A percentile compares a stretch with the other conserved stretches of the same genome.
Evolutionary conservation across 305 asterid species (phyloP).

Genomic region (Fraxinus velutina): DNA sequence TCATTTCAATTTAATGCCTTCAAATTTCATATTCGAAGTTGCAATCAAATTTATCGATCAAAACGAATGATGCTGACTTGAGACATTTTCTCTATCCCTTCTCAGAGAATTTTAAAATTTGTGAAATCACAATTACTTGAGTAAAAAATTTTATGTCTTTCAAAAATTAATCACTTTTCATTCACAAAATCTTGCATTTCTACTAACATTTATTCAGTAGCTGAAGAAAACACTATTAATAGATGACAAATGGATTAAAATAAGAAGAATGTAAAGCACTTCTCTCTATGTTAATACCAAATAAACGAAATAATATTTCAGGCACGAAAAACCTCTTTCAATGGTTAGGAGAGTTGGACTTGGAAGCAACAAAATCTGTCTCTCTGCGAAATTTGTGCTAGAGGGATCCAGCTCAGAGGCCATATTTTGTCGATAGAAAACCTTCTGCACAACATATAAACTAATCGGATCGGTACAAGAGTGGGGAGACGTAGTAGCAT

Average conservation of each 20-base stretch:
- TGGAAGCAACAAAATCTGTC: background rate
- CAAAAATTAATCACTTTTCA: background rate
- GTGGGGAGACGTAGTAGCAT: background rate
- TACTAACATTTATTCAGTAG: background rate
- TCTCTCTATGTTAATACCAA: background rate
- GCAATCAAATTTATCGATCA: background rate
- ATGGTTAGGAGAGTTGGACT: background rate
- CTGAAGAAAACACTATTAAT: background rate
- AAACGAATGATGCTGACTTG: background rate
- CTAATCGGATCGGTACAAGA: constrained; percentile 18
- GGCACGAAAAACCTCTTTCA: background rate
- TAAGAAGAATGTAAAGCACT: background rate
- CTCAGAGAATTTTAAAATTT: background rate
- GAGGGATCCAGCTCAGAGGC: background rate
- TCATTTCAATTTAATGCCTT: background rate
- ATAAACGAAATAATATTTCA: background rate
- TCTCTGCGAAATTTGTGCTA: background rate
- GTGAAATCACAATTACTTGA: background rate
- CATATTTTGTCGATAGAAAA: background rate
- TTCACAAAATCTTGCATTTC: background rate
- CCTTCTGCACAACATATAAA: constrained; percentile 9
- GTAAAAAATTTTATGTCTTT: background rate
- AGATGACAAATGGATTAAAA: background rate
- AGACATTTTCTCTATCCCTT: background rate
- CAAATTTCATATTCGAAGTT: background rate